These are phyloP conservation scores for Vaccinium vitisidaea DNA, from an alignment of 148 eudicot genomes.

Conservation along the genomic window DNA sequence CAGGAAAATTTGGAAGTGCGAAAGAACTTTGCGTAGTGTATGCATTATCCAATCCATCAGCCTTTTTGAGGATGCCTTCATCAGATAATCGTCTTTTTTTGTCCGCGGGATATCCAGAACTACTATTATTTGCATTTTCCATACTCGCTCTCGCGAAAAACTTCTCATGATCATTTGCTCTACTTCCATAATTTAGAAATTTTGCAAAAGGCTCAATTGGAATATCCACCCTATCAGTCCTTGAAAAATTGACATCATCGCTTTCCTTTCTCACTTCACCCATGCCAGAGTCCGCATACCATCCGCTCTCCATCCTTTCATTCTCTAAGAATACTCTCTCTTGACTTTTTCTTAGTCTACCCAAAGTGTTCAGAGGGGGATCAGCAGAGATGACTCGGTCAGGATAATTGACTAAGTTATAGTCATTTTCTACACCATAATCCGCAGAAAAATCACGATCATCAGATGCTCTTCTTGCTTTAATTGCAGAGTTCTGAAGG, in stretches of 20 bases:
- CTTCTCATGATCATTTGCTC: slow-evolving; percentile 7
- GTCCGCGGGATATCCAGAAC: neutral
- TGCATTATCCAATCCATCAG: neutral
- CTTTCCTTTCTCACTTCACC: slow-evolving; percentile 10
- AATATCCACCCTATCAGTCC: slow-evolving; percentile 13
- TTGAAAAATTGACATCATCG: slow-evolving; percentile 1
- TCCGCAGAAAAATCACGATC: neutral
- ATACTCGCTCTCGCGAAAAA: slow-evolving; percentile 10
- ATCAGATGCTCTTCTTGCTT: slow-evolving; percentile 23
- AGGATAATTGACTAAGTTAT: neutral
- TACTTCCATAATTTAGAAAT: neutral
- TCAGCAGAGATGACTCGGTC: neutral
- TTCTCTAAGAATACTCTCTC: neutral
- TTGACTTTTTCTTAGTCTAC: slow-evolving; percentile 9
- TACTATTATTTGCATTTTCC: slow-evolving; percentile 13
- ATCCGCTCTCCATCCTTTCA: neutral
- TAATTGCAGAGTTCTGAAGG: slow-evolving; percentile 8
- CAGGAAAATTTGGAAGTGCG: slow-evolving; percentile 2
- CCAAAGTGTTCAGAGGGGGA: neutral
- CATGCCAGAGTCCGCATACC: neutral
- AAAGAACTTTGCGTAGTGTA: slow-evolving; percentile 8
- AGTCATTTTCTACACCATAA: neutral
- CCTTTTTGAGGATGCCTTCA: slow-evolving; percentile 2
- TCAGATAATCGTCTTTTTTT: neutral
- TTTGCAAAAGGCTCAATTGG: slow-evolving; percentile 7